Base-by-base conservation (phyloP, 768 basidiomycete genomes). In the Psilocybe cubensis region DNA sequence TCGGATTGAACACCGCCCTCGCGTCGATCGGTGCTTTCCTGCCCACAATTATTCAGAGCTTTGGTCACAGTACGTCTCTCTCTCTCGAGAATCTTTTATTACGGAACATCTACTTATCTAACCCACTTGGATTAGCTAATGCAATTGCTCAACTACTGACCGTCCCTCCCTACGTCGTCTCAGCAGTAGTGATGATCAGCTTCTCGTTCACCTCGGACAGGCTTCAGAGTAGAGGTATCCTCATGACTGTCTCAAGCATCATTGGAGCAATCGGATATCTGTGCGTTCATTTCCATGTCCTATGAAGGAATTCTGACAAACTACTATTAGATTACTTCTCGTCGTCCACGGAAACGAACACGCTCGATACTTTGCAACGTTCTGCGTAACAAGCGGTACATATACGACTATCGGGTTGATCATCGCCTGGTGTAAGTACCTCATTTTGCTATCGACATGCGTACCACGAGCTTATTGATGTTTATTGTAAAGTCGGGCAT, bases 1-100 rank as follows among this genome's bases (percentile, higher is more conserved):
- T 92, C 66, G 89, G 88, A 27, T 72, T 90, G 48, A 92, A 92
- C 64, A 83, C 83, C 49, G 87, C 89, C 20, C 74, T 92, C 14
- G 86, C 89, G n/a, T 89, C 91, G 8, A 88, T 88, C 31, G 86
- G 87, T 21, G 90, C 91, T 0, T 94, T 94, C 74, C 73, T 94
- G 52, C 92, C 92, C 2, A 93, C 91, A 2, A 91, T 94, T 64
- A 83, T 94, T 42, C 78, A 76, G 41, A 89, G 87, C 0, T 85
- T 92, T 54, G 89, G 89, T 29, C 86, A 80, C 62, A 82, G 90
- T 91, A 54, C 45, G 89, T 74, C 24, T 38, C 38, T 38, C 14
- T 11, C 14, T 17, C 35, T 14, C 3, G 45, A 17, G 28, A 10
- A 18, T 31, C 31, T 12, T 24, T 24, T 21, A 27, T 21, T 33